Evolutionary conservation across 2,329 filamentous ascomycete genomes (phyloP).

Genomic region (Microdochium bolleyi): DNA sequence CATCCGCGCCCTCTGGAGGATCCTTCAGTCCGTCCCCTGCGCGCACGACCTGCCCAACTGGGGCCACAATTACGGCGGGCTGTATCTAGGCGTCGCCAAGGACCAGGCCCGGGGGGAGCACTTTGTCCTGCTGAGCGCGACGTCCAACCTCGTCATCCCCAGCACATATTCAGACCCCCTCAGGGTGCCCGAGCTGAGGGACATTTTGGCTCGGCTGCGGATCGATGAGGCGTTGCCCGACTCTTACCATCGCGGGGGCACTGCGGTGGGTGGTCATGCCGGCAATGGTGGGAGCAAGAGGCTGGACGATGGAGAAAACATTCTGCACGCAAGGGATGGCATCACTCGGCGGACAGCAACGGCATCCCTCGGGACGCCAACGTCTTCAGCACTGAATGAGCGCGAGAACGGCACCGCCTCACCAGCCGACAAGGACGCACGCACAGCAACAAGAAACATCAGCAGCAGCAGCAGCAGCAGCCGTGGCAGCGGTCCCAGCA

Average conservation of each 20-base stretch:
- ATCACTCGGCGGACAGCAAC: too few relatives aligned
- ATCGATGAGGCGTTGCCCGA: slow-evolving; percentile 1
- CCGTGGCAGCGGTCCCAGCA: not conserved
- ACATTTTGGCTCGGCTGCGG: slow-evolving; percentile 4
- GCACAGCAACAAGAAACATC: not conserved
- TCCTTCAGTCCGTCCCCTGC: slow-evolving; percentile 14
- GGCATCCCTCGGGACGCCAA: too few relatives aligned
- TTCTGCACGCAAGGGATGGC: too few relatives aligned
- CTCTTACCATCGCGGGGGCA: not conserved
- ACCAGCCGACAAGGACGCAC: not conserved
- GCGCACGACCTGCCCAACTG: slow-evolving; percentile 11
- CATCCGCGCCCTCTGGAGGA: slow-evolving; percentile 13
- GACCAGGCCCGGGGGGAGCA: slow-evolving; percentile 4
- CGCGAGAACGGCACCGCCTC: too few relatives aligned
- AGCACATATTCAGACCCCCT: slow-evolving; percentile 13
- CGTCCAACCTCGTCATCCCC: slow-evolving; percentile 11
- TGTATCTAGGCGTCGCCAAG: slow-evolving; percentile 8
- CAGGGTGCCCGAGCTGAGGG: slow-evolving; percentile 11
- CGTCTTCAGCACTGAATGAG: too few relatives aligned
- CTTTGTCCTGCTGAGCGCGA: slow-evolving; percentile 7
- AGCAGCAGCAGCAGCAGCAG: not conserved
- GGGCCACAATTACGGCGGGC: slow-evolving; percentile 16
- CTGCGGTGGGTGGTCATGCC: too few relatives aligned
- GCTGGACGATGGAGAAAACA: too few relatives aligned
- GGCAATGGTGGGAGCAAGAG: too few relatives aligned